A percentile compares a stretch with the other conserved stretches of the same genome.
Conservation (phyloP, 768 basidiomycete genomes). For the Calocera viscosa region DNA sequence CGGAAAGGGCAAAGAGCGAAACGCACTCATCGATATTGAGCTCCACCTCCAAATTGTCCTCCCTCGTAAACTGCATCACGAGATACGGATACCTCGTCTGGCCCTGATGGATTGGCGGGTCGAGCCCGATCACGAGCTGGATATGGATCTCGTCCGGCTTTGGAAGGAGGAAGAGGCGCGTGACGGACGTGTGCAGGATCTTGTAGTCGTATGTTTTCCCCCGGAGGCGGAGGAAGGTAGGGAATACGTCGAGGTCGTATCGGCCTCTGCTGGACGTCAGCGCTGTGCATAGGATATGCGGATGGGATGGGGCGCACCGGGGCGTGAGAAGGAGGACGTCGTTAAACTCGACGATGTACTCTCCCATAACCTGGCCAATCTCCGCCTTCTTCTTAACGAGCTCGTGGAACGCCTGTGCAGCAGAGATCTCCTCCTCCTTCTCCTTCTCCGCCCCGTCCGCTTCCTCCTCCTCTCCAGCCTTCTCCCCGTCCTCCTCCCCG, state of each 20-base stretch:
- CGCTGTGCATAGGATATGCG: not conserved
- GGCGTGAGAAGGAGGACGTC: constrained; percentile 92
- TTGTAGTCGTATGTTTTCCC: constrained; percentile 99
- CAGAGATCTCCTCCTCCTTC: constrained; percentile 69
- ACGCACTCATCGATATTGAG: constrained; percentile 83
- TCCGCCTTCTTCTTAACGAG: constrained; percentile 92
- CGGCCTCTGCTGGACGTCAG: constrained; percentile 48
- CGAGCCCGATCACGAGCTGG: constrained; percentile 87
- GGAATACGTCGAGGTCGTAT: constrained; percentile 97
- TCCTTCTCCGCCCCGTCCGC: constrained; percentile 24
- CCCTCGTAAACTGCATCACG: constrained; percentile 94
- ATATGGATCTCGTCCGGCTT: constrained; percentile 89
- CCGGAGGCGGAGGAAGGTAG: constrained; percentile 83
- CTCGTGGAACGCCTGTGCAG: constrained; percentile 95
- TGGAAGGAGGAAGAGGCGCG: constrained; percentile 80
- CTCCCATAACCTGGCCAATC: constrained; percentile 80
- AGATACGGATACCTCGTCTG: constrained; percentile 96
- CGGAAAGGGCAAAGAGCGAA: not conserved
- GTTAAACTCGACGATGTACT: constrained; percentile 86
- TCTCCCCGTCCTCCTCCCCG: constrained; percentile 36
- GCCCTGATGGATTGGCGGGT: constrained; percentile 89
- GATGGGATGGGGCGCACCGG: constrained; percentile 22
- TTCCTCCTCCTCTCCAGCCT: constrained; percentile 44
- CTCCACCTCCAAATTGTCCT: constrained; percentile 93
- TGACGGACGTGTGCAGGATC: constrained; percentile 78